Conservation (phyloP, 2,329 filamentous ascomycete species). For the Colletotrichum graminicola region DNA sequence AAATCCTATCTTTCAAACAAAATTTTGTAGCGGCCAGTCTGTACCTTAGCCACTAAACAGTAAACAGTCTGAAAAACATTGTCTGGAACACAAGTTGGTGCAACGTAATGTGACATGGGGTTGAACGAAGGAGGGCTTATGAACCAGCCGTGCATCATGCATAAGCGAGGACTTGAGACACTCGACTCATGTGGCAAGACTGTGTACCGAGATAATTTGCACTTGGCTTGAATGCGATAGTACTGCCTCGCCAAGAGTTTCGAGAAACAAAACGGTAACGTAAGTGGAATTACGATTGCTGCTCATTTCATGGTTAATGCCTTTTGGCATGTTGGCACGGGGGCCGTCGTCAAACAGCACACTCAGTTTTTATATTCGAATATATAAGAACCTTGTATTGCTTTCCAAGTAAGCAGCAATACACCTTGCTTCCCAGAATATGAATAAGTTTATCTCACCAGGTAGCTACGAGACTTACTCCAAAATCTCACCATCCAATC, state of each 20-base stretch:
- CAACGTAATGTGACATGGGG: neutral
- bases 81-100: neutral
- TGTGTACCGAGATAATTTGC: neutral
- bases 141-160: neutral
- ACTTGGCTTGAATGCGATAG: accelerated
- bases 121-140: neutral
- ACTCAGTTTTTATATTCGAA: too few relatives aligned
- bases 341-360: neutral
- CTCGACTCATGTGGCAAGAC: neutral
- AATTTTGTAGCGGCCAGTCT: neutral
- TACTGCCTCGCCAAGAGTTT: neutral
- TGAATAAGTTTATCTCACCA: neutral
- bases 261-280: accelerated
- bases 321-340: neutral
- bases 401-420: too few relatives aligned
- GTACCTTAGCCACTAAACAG: too few relatives aligned
- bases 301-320: neutral
- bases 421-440: neutral
- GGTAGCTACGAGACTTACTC: neutral
- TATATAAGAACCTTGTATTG: too few relatives aligned
- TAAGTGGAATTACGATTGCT: neutral
- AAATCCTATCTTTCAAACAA: neutral
- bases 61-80: neutral
- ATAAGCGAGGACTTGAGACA: neutral
- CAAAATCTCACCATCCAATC: slow-evolving; percentile 39